Evolutionary conservation across 2,329 filamentous ascomycete species (phyloP).

Genomic region (Sporothrix euskadiensis): DNA sequence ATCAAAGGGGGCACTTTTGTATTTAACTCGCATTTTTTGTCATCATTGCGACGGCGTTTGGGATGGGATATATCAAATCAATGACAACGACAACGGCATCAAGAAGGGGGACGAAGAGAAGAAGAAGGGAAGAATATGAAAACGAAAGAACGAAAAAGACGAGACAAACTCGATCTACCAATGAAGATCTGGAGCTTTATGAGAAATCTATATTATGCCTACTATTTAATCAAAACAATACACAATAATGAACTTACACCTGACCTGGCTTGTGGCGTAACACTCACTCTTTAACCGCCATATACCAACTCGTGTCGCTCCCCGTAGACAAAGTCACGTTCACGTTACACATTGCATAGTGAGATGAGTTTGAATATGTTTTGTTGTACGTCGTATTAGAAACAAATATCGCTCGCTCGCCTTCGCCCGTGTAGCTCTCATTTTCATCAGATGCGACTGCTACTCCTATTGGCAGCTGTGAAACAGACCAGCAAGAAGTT

Average conservation of each 20-base stretch:
- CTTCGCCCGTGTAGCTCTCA: conserved; percentile 1
- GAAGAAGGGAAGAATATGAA: background rate
- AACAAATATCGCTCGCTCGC: conserved; percentile 5
- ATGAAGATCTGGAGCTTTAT: background rate
- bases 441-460: background rate
- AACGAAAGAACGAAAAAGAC: conserved; percentile 12
- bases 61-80: conserved; percentile 4
- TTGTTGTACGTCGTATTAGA: conserved; percentile 15
- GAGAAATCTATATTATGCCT: conserved; percentile 10
- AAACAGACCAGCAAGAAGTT: background rate
- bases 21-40: conserved; percentile 15
- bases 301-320: too few species aligned
- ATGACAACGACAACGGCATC: conserved; percentile 13
- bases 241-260: background rate
- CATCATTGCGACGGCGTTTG: conserved; percentile 30
- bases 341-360: background rate
- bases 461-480: background rate
- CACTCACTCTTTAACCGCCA: too few species aligned
- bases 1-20: background rate
- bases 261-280: background rate
- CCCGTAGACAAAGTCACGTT: background rate
- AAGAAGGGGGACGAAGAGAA: background rate
- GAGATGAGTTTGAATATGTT: conserved; percentile 1
- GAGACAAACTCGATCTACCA: conserved; percentile 15
- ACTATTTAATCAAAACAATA: conserved; percentile 9